Evolutionary conservation across 306 rosid species (phyloP).

Genomic region (Arachis hypogaea): DNA sequence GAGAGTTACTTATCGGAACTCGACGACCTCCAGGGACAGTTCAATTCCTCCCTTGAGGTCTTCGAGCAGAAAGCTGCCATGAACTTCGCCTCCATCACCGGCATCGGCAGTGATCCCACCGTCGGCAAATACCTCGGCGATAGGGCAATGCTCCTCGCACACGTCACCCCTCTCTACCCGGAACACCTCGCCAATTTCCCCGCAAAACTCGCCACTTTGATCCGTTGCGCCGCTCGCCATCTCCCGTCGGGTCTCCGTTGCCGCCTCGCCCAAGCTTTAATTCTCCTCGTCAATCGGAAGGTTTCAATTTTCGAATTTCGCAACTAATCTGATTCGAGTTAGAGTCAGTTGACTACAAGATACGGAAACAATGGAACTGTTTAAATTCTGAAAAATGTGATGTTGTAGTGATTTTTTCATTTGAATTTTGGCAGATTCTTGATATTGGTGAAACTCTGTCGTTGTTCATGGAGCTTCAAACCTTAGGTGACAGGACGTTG

Average conservation of each 20-base stretch:
- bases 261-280: slow-evolving; percentile 61
- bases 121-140: slow-evolving; percentile 81
- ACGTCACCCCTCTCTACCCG: slow-evolving; percentile 68
- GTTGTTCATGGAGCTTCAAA: slow-evolving; percentile 87
- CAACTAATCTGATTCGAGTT: neutral
- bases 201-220: slow-evolving; percentile 59
- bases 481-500: slow-evolving; percentile 59
- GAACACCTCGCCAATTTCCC: slow-evolving; percentile 68
- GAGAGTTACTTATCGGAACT: slow-evolving; percentile 82
- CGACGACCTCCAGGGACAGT: slow-evolving; percentile 60
- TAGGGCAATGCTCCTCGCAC: slow-evolving; percentile 69
- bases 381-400: neutral
- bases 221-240: slow-evolving; percentile 54
- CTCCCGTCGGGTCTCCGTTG: slow-evolving; percentile 67
- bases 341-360: neutral
- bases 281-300: slow-evolving; percentile 66
- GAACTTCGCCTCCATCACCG: slow-evolving; percentile 68
- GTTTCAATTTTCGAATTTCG: slow-evolving; percentile 37
- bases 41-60: slow-evolving; percentile 70
- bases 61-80: slow-evolving; percentile 69
- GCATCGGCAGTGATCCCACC: slow-evolving; percentile 62
- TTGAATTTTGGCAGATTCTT: slow-evolving; percentile 47
- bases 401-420: neutral
- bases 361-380: neutral
- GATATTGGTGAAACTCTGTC: slow-evolving; percentile 61